Evolutionary conservation across 2,329 filamentous ascomycete genomes (phyloP).

Genomic region (Sphaerulina vaccinii): DNA sequence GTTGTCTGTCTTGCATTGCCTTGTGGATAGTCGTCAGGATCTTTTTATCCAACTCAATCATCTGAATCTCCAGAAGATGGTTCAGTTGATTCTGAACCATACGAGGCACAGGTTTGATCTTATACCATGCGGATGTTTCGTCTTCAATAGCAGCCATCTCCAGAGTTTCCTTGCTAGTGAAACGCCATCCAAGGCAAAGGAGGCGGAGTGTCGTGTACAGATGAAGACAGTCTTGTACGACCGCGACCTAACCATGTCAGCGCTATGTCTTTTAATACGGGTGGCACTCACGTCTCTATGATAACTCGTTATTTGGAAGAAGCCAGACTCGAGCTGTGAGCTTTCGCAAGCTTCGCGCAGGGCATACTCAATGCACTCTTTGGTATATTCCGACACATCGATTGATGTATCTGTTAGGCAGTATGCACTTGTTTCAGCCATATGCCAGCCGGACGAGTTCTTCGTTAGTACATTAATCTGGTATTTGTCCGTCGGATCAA

Average conservation of each 20-base stretch:
- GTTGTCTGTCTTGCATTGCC: slow-evolving; percentile 7
- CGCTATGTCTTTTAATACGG: slow-evolving; percentile 5
- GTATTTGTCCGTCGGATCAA: slow-evolving; percentile 6
- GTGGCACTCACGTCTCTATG: slow-evolving; percentile 5
- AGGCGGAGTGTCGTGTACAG: slow-evolving; percentile 5
- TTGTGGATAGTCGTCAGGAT: slow-evolving; percentile 6
- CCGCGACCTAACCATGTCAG: slow-evolving; percentile 4
- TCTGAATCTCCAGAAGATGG: slow-evolving; percentile 5
- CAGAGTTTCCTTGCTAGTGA: slow-evolving; percentile 3
- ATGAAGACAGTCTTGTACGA: slow-evolving; percentile 5
- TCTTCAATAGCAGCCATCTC: slow-evolving; percentile 6
- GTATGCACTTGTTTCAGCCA: slow-evolving; percentile 6
- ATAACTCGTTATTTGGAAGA: slow-evolving; percentile 6
- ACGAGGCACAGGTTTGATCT: slow-evolving; percentile 3
- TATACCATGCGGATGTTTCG: slow-evolving; percentile 4
- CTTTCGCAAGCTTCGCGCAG: slow-evolving; percentile 5
- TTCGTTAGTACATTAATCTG: slow-evolving; percentile 4
- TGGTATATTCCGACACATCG: slow-evolving; percentile 5
- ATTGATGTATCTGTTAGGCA: slow-evolving; percentile 6
- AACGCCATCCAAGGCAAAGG: slow-evolving; percentile 5
- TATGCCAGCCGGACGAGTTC: slow-evolving; percentile 6
- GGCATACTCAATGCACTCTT: slow-evolving; percentile 6
- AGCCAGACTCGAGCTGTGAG: slow-evolving; percentile 3
- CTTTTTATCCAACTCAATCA: slow-evolving; percentile 7
- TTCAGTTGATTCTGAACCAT: slow-evolving; percentile 6